Evolutionary conservation across 208 protist genomes (phyloP), one percentile per base, ranked within the genome.

Genomic region (Paratrypanosoma confusum): DNA sequence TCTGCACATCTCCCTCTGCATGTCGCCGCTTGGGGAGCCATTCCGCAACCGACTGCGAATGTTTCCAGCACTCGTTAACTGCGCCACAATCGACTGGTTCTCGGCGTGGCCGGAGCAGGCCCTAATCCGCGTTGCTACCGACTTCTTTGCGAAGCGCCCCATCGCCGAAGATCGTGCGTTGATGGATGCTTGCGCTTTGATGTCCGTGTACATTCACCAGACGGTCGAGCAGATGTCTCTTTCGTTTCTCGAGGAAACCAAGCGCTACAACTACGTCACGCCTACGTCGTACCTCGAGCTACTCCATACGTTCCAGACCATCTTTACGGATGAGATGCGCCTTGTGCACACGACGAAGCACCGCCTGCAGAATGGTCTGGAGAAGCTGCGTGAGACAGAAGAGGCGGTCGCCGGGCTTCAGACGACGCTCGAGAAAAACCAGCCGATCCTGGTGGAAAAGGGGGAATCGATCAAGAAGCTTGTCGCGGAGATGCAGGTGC

Each of bases 31-130:
- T 16, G 93, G 94, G 53, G 93, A 97, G 55, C 51, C 74, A 3
- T 98, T 99, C 76, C 77, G 95, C 23, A 87, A 59, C 24, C 74
- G 96, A 21, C 78, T 99, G 8, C 81, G 96, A 48, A 97, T 97
- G 84, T 99, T 98, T 66, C 97, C 96, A 3, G 94, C 97, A 2
- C 65, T 99, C 3, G 93, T 99, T 29, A 98, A 96, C 58, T 99
- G 96, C 71, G 98, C 94, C 59, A 98, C 96, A 1, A 98, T 99
- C 57, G 97, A 99, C 60, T 99, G 96, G 96, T 99, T 99, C 64
- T 77, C 78, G 10, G 81, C 85, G 33, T 99, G 96, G 96, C 95
- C 96, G 20, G 65, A 77, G 23, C 81, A 98, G 48, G 96, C 97
- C 11, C 71, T 99, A 11, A 45, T 58, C 26, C 90, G 79, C 45